A percentile compares a stretch with the other conserved stretches of the same genome.
phyloP scores from a whole-genome alignment of 768 basidiomycete genomes.

The Boletus vinaceobasis region DNA sequence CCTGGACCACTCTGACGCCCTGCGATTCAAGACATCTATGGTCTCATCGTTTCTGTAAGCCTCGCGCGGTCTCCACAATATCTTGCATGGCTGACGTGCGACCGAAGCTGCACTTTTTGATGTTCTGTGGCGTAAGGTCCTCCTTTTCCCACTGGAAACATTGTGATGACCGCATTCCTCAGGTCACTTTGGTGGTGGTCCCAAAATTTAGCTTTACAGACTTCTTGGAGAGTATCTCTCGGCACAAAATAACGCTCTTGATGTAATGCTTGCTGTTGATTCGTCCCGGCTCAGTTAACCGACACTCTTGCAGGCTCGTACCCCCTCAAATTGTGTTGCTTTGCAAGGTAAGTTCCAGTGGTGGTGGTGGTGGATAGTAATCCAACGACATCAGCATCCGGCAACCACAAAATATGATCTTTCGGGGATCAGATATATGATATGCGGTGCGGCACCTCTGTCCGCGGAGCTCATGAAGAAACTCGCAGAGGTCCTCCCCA shows the following conservation, averaged over 20 bases:
- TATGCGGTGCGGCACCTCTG: conserved; percentile 63
- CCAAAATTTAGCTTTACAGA: conserved; percentile 60
- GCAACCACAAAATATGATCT: conserved; percentile 48
- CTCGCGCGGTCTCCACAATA: neutral
- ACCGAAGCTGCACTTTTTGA: conserved; percentile 46
- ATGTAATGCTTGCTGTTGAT: conserved; percentile 34
- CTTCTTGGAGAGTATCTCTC: conserved; percentile 60
- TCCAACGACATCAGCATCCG: conserved; percentile 42
- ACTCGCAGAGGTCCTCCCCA: conserved; percentile 48
- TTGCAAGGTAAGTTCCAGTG: conserved; percentile 51
- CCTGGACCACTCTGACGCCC: conserved; percentile 9
- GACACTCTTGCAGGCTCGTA: conserved; percentile 43
- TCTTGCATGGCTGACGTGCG: conserved; percentile 5
- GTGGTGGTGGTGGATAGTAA: neutral
- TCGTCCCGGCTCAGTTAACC: neutral
- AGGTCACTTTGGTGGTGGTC: conserved; percentile 58
- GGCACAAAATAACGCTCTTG: conserved; percentile 54
- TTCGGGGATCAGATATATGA: conserved; percentile 46
- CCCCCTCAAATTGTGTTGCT: conserved; percentile 64
- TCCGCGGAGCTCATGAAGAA: conserved; percentile 51
- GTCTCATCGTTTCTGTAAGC: conserved; percentile 53
- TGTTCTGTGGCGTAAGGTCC: conserved; percentile 51
- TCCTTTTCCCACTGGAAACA: neutral
- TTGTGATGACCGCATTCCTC: conserved; percentile 6
- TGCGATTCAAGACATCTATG: conserved; percentile 51